A percentile compares a stretch with the other conserved stretches of the same genome.
Conservation (phyloP, 352 stramenopile species). For the Phytophthora tentaculata region DNA sequence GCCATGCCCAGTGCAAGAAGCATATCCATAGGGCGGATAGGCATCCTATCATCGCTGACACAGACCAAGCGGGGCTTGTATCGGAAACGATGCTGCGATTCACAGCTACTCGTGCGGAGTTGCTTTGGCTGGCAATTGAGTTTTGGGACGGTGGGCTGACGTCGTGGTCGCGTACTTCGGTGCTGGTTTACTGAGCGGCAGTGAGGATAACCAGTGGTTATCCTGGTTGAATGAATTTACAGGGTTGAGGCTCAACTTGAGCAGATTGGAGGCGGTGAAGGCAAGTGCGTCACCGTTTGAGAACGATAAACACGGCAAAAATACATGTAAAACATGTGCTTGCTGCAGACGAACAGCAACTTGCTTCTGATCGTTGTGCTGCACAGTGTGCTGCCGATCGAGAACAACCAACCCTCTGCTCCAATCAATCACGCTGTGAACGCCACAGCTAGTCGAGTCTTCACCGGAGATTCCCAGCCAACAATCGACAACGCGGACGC, state of each 20-base stretch:
- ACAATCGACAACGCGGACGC: background rate
- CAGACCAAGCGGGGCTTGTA: background rate
- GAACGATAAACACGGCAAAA: slow-evolving; percentile 18
- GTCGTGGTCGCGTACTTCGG: no score
- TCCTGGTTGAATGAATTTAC: no score
- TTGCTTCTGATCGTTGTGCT: slow-evolving; percentile 21
- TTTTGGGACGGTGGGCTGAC: no score
- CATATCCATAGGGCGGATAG: background rate
- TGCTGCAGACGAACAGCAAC: slow-evolving; percentile 16
- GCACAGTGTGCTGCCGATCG: slow-evolving; percentile 3
- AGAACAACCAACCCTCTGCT: slow-evolving; percentile 1
- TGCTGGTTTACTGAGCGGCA: no score
- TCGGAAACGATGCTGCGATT: no score
- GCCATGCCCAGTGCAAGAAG: slow-evolving; percentile 1
- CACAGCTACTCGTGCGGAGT: background rate
- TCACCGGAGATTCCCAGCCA: background rate
- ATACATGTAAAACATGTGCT: slow-evolving; percentile 5
- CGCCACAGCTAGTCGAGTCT: background rate
- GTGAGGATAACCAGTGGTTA: no score
- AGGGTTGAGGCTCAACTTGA: no score
- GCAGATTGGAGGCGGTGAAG: no score
- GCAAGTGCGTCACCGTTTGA: background rate
- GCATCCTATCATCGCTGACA: slow-evolving; percentile 12
- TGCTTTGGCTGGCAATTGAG: background rate
- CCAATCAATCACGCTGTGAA: slow-evolving; percentile 4